Evolutionary conservation across 2,329 filamentous ascomycete species (phyloP), one percentile per base, ranked within the genome.

Genomic region (Huntiella savannae): DNA sequence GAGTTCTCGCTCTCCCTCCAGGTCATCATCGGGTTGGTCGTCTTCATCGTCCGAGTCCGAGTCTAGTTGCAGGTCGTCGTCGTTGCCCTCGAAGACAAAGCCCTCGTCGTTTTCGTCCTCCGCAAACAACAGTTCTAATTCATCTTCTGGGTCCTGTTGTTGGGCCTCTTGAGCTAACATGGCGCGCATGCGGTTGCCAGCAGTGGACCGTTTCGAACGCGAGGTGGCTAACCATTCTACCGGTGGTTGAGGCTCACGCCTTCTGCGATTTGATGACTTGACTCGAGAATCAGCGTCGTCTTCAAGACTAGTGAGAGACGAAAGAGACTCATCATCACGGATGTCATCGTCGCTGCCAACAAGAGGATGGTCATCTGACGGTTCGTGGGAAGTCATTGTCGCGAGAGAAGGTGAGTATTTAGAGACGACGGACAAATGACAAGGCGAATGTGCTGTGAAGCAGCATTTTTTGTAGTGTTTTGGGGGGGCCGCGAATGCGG

Each of bases 1-100:
- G 46, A 98, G 61, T 61, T 93, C 85, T 55, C 79, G 81, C 63
- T 98, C 91, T 33, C 91, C 91, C 48, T 84, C 82, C 4, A 91
- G 60, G 37, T 93, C 84, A 53, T 91, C 71, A 22, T 58, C 59
- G 46, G 61, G 63, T 34, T 63, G 61, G 49, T 76, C 77, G 50
- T 92, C 84, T 42, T 91, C 84, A 40, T 86, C 81, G 52, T 84
- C 82, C 0, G 77, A 83, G 0, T 84, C 92, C 11, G 82, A 87
- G 55, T 92, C 85, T 66, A 95, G 79, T 40, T 83, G 78, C 53
- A 83, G 77, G 57, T 95, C 88, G 40, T 75, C 78, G 5, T 70
- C 74, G 55, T 86, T 80, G 46, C 75, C 77, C 3, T 49, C 19
- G n/a, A 43, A 49, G 5, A 46, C 47, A 61, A 87, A 79, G 51